A percentile compares a stretch with the other conserved stretches of the same genome.
Conservation (phyloP, 2,329 filamentous ascomycete species). For the Cladophialophora carrionii region DNA sequence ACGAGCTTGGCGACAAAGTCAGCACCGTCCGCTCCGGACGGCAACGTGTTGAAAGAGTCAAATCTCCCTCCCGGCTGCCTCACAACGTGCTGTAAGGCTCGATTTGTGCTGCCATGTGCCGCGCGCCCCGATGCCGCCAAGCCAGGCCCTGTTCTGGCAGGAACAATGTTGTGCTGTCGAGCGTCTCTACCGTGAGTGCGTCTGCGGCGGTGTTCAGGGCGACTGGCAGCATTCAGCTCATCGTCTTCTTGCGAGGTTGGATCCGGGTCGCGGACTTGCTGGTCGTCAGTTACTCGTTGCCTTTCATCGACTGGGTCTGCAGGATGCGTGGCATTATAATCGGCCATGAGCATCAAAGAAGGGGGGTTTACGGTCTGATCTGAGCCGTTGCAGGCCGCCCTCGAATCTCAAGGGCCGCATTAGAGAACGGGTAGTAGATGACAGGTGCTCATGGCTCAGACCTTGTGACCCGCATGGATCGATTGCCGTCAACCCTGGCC, state of each 20-base stretch:
- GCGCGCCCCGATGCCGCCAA: background rate
- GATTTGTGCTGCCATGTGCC: background rate
- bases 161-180: background rate
- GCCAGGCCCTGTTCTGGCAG: background rate
- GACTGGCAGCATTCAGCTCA: background rate
- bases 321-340: background rate
- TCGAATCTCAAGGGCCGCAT: background rate
- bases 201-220: background rate
- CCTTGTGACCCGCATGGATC: background rate
- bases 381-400: background rate
- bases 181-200: background rate
- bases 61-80: conserved; percentile 1
- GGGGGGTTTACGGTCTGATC: background rate
- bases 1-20: conserved; percentile 5
- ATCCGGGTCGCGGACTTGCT: background rate
- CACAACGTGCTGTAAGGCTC: background rate
- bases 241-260: background rate
- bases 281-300: background rate
- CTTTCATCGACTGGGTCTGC: background rate
- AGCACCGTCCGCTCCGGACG: background rate
- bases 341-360: background rate
- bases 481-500: background rate
- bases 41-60: conserved; percentile 1
- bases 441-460: background rate
- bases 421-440: background rate